A percentile compares a stretch with the other conserved stretches of the same genome.
phyloP scores from a whole-genome alignment of 2,329 filamentous ascomycete species.

The Sclerotinia glacialis region DNA sequence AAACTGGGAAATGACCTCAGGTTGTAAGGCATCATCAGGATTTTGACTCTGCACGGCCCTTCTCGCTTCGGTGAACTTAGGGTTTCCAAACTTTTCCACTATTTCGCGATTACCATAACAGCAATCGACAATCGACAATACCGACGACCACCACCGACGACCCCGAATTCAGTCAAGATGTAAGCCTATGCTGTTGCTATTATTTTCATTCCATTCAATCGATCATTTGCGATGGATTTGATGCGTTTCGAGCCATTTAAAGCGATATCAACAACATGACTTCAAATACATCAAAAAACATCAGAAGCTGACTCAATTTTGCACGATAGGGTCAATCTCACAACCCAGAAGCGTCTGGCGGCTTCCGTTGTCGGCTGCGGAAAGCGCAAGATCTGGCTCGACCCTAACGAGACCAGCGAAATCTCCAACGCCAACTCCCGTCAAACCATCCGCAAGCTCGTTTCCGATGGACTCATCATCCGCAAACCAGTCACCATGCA shows the following conservation, averaged over 20 bases:
- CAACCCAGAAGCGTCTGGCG: slow-evolving; percentile 99
- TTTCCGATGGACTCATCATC: slow-evolving; percentile 99
- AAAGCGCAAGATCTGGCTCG: slow-evolving; percentile 99
- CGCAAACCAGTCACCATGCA: slow-evolving; percentile 99
- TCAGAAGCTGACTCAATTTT: slow-evolving; percentile 32
- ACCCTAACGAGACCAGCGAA: slow-evolving; percentile 98
- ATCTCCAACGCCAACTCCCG: slow-evolving; percentile 99
- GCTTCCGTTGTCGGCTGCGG: slow-evolving; percentile 98
- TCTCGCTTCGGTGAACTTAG: no score
- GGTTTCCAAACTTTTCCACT: no score
- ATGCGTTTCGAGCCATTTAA: background rate
- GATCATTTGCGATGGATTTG: slow-evolving; percentile 11
- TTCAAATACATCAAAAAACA: slow-evolving; percentile 22
- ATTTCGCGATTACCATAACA: no score
- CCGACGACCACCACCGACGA: slow-evolving; percentile 38
- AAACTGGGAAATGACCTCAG: no score
- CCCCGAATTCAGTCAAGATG: slow-evolving; percentile 38
- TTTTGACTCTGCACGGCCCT: no score
- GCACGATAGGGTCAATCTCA: slow-evolving; percentile 88
- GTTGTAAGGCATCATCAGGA: no score
- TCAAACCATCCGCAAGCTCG: slow-evolving; percentile 99
- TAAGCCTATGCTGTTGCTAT: slow-evolving; percentile 30
- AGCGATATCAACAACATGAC: slow-evolving; percentile 14
- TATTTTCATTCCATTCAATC: slow-evolving; percentile 17
- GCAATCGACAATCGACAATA: slow-evolving; percentile 33